Evolutionary conservation across 768 basidiomycete genomes (phyloP).

Genomic region (Phylloporus arenicola): DNA sequence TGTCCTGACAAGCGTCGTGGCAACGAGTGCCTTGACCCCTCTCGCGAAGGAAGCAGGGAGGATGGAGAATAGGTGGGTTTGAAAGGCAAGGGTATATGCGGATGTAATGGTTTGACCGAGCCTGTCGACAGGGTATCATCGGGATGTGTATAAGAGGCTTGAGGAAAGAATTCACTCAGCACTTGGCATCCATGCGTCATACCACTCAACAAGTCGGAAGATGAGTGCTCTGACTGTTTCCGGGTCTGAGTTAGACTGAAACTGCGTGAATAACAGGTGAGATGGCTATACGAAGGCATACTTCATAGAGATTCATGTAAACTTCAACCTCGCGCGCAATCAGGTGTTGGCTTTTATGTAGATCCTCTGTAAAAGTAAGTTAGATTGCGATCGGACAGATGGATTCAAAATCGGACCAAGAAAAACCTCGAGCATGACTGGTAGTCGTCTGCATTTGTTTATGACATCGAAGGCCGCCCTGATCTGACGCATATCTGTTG

Average conservation of each 20-base stretch:
- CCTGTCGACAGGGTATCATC: constrained; percentile 32
- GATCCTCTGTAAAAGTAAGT: constrained; percentile 43
- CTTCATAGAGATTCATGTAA: constrained; percentile 61
- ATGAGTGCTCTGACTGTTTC: constrained; percentile 51
- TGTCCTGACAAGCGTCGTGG: constrained; percentile 43
- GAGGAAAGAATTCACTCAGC: constrained; percentile 44
- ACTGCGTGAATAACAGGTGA: not conserved
- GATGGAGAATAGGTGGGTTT: constrained; percentile 66
- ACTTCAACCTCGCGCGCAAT: constrained; percentile 55
- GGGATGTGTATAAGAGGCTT: not conserved
- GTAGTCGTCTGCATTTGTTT: constrained; percentile 53
- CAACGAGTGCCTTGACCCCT: constrained; percentile 65
- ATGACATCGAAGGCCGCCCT: constrained; percentile 55
- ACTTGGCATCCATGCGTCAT: constrained; percentile 66
- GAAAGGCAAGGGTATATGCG: constrained; percentile 64
- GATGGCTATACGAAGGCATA: constrained; percentile 22
- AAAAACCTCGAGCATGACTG: constrained; percentile 64
- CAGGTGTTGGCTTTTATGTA: constrained; percentile 53
- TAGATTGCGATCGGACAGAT: not conserved
- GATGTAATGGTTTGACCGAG: constrained; percentile 55
- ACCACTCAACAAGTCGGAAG: constrained; percentile 63
- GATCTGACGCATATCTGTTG: constrained; percentile 44
- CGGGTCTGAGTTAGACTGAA: constrained; percentile 43
- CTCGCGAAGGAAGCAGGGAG: constrained; percentile 63
- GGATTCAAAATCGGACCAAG: constrained; percentile 44